phyloP scores from a whole-genome alignment of 495 filamentous ascomycete species.

The Penicillium turbatum region DNA sequence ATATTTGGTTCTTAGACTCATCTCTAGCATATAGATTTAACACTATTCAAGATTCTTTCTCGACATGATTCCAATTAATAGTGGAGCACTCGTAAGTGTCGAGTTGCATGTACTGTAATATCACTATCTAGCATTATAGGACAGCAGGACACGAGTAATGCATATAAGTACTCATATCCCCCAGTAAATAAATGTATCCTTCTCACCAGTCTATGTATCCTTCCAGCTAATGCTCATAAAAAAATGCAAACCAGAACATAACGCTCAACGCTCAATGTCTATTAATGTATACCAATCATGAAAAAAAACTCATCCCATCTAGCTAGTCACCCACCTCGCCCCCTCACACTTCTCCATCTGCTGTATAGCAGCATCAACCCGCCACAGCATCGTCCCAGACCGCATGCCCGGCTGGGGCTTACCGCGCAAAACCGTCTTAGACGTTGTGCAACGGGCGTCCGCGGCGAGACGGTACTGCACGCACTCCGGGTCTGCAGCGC shows the following conservation, averaged over 20 bases:
- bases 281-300: background rate
- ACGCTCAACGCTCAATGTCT: background rate
- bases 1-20: background rate
- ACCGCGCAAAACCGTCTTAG: constrained; percentile 18
- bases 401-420: constrained; percentile 7
- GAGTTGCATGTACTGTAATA: too few species aligned
- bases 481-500: constrained; percentile 31
- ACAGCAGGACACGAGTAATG: too few species aligned
- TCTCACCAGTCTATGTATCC: too few species aligned
- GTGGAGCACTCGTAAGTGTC: too few species aligned
- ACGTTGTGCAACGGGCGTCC: constrained; percentile 28
- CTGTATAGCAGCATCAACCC: constrained; percentile 23
- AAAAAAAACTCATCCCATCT: background rate
- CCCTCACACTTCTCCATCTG: constrained; percentile 17
- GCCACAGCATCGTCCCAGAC: constrained; percentile 31
- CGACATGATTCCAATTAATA: background rate
- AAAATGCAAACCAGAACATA: background rate
- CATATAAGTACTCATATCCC: too few species aligned
- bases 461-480: constrained; percentile 37
- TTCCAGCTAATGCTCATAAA: background rate
- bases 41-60: background rate
- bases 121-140: too few species aligned
- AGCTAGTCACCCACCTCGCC: constrained; percentile 2
- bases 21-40: background rate
- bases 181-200: too few species aligned